Conservation (phyloP, 345 rosid species). For the Citrus glauca region DNA sequence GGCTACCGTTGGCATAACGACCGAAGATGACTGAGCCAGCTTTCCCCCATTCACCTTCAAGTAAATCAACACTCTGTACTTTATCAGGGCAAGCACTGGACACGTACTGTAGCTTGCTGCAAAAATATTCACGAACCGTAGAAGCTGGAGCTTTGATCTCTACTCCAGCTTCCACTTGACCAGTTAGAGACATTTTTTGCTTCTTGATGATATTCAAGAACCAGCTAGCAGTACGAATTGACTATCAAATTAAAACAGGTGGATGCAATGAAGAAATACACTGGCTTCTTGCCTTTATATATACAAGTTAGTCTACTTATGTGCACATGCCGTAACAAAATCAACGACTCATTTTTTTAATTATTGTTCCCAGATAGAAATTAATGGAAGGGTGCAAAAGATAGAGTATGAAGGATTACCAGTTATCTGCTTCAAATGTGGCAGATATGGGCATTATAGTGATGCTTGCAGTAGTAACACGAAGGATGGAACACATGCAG, state of each 20-base stretch:
- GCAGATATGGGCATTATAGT: too few relatives aligned
- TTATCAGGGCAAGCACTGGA: background rate
- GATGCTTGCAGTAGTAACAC: too few relatives aligned
- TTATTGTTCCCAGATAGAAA: too few relatives aligned
- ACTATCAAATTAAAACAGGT: background rate
- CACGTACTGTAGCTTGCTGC: background rate
- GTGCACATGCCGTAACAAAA: too few relatives aligned
- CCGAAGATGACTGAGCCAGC: background rate
- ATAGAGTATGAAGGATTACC: too few relatives aligned
- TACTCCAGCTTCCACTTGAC: background rate
- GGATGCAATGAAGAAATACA: background rate
- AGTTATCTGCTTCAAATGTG: too few relatives aligned
- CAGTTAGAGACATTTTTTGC: slow-evolving; percentile 18
- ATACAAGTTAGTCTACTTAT: too few relatives aligned
- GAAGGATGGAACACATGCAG: too few relatives aligned
- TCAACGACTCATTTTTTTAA: too few relatives aligned
- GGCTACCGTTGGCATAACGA: background rate
- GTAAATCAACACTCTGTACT: slow-evolving; percentile 4
- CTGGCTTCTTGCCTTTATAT: background rate
- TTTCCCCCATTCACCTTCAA: slow-evolving; percentile 1
- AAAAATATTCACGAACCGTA: background rate
- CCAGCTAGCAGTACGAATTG: background rate
- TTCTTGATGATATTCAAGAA: background rate
- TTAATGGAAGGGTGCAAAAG: too few relatives aligned
- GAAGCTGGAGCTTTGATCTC: slow-evolving; percentile 19